These are phyloP conservation scores for Candida montana DNA, from an alignment of 805 yeast genomes.

Conservation along the genomic window DNA sequence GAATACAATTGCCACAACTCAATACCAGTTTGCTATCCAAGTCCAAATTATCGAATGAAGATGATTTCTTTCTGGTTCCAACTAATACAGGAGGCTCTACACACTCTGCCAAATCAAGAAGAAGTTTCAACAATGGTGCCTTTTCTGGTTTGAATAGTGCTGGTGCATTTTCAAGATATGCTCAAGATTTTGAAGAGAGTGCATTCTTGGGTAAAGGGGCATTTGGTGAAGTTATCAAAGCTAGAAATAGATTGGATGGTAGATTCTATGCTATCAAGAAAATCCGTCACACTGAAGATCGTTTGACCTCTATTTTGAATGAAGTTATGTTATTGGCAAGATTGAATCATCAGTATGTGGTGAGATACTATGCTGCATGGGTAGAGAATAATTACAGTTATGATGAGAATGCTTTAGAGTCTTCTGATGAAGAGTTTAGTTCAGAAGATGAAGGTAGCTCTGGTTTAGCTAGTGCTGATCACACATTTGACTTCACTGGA, in stretches of 20 bases:
- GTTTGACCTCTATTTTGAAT: slow-evolving; percentile 72
- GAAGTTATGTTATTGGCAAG: slow-evolving; percentile 92
- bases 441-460: slow-evolving; percentile 21
- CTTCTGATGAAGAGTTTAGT: slow-evolving; percentile 20
- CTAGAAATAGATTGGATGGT: slow-evolving; percentile 89
- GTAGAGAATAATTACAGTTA: slow-evolving; percentile 59
- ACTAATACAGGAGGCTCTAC: slow-evolving; percentile 26
- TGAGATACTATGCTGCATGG: slow-evolving; percentile 97
- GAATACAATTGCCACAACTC: slow-evolving; percentile 56
- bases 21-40: slow-evolving; percentile 22
- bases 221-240: slow-evolving; percentile 97
- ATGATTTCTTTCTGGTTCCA: slow-evolving; percentile 14
- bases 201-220: slow-evolving; percentile 92
- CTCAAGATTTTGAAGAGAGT: slow-evolving; percentile 91
- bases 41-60: slow-evolving; percentile 14
- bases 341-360: slow-evolving; percentile 91
- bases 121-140: slow-evolving; percentile 37
- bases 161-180: slow-evolving; percentile 58
- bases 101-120: slow-evolving; percentile 23
- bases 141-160: slow-evolving; percentile 25
- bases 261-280: slow-evolving; percentile 92
- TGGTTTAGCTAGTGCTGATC: slow-evolving; percentile 5
- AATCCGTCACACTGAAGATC: slow-evolving; percentile 75
- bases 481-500: slow-evolving; percentile 3
- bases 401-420: slow-evolving; percentile 29